These are phyloP conservation scores for Alternaria angustiovoidea DNA, from an alignment of 2,329 filamentous ascomycete species.

Conservation along the genomic window DNA sequence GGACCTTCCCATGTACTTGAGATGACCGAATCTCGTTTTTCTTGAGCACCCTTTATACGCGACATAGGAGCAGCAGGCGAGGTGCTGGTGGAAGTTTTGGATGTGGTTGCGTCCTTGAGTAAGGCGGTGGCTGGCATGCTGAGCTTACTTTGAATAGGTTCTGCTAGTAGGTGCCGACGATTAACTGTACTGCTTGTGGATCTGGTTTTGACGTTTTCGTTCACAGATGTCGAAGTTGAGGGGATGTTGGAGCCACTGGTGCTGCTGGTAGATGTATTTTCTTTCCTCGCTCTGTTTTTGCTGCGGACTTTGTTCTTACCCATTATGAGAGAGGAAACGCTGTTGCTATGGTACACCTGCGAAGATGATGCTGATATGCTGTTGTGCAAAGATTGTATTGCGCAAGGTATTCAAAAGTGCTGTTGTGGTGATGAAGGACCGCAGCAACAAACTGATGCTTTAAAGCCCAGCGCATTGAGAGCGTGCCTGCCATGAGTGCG, in stretches of 20 bases:
- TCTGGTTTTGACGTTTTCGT: neutral
- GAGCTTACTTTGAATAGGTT: neutral
- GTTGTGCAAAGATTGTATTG: constrained; percentile 29
- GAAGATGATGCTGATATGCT: constrained; percentile 34
- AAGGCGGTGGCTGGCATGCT: neutral
- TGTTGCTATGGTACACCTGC: constrained; percentile 32
- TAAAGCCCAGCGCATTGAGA: neutral
- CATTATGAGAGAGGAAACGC: constrained; percentile 33
- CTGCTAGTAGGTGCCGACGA: neutral
- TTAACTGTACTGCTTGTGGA: neutral
- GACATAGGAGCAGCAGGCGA: neutral
- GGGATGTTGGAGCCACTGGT: neutral
- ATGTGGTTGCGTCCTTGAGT: neutral
- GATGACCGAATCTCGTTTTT: constrained; percentile 25
- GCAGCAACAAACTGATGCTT: neutral
- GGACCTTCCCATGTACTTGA: constrained; percentile 11
- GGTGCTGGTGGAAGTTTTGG: neutral
- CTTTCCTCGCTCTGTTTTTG: constrained; percentile 10
- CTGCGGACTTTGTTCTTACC: constrained; percentile 19
- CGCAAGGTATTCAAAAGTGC: constrained; percentile 19
- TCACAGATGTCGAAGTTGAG: neutral
- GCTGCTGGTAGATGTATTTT: neutral
- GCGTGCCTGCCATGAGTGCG: constrained; percentile 19
- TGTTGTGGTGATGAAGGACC: constrained; percentile 14
- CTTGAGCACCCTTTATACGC: neutral